Evolutionary conservation across 768 basidiomycete species (phyloP).

Genomic region (Clitopilus passeckerianus): DNA sequence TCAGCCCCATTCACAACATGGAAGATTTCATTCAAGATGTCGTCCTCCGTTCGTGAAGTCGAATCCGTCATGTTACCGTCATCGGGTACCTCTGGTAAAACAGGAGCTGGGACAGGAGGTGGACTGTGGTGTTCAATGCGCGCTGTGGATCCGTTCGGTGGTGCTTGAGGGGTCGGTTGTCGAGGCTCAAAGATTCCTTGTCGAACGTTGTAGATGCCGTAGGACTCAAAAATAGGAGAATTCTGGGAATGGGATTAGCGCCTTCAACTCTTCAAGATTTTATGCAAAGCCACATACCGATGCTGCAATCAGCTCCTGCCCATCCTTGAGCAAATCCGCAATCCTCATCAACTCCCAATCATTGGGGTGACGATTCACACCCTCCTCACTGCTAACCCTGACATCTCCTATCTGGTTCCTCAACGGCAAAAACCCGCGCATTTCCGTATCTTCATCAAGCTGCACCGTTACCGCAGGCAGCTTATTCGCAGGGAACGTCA

Average conservation of each 20-base stretch:
- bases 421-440: constrained; percentile 84
- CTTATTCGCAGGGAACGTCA: constrained; percentile 61
- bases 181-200: constrained; percentile 18
- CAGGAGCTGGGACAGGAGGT: constrained; percentile 18
- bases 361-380: constrained; percentile 65
- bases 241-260: constrained; percentile 22
- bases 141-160: constrained; percentile 4
- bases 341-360: constrained; percentile 96
- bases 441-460: constrained; percentile 88
- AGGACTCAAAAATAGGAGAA: constrained; percentile 25
- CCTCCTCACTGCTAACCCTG: constrained; percentile 27
- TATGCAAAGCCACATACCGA: constrained; percentile 22
- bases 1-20: constrained; percentile 37
- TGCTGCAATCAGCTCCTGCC: constrained; percentile 55
- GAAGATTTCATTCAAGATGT: constrained; percentile 71
- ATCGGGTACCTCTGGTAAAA: constrained; percentile 21
- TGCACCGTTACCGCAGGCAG: constrained; percentile 55
- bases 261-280: neutral
- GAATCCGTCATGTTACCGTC: constrained; percentile 66
- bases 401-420: constrained; percentile 49
- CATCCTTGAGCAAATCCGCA: constrained; percentile 75
- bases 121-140: constrained; percentile 16
- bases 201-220: constrained; percentile 4
- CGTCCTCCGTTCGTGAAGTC: constrained; percentile 76
- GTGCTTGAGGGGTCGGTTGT: neutral